Base-by-base conservation (phyloP, 306 rosid genomes). In the Acacia acuminata region DNA sequence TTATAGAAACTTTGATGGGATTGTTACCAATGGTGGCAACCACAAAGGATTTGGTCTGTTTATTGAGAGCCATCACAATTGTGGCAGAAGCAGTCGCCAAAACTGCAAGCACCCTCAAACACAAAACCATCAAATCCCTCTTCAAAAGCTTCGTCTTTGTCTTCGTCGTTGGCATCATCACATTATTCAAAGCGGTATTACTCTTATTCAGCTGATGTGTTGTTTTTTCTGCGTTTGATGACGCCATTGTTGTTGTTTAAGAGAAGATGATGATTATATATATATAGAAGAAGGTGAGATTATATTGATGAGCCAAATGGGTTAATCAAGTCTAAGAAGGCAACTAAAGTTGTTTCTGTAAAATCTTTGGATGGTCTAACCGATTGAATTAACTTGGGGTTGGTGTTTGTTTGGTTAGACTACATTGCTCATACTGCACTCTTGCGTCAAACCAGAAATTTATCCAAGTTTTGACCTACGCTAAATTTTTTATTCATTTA, bases 11-110 rank as follows among this genome's bases (percentile, higher is more conserved):
- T 2, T 48, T 87, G 5, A 96, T 24, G 0, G 91, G 92, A 40
- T 82, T 86, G 79, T 9, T 88, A 38, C 98, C 99, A 89, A 85
- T 22, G 25, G 91, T 88, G 60, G 94, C 97, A 85, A 96, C 90
- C 32, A 94, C 81, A 1, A 94, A 71, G 77, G 83, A 83, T 71
- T 90, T 96, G 77, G 90, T 88, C 81, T 96, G 84, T 73, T 90
- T 92, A 71, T 92, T 96, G n/a, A 86, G 61, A 34, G 93, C 94
- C 99, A 96, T 96, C 8, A 94, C 89, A 79, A 94, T 9, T 44
- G 98, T 89, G 51, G 97, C 99, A 7, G 94, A 74, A 43, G 90
- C 87, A 17, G 94, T 96, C 71, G 94, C 98, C 4, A 89, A 53
- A 71, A 91, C 84, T 40, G 97, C 90, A 71, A 86, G 77, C 51